phyloP scores from a whole-genome alignment of 768 basidiomycete species.

The Cystobasidium onofrii region DNA sequence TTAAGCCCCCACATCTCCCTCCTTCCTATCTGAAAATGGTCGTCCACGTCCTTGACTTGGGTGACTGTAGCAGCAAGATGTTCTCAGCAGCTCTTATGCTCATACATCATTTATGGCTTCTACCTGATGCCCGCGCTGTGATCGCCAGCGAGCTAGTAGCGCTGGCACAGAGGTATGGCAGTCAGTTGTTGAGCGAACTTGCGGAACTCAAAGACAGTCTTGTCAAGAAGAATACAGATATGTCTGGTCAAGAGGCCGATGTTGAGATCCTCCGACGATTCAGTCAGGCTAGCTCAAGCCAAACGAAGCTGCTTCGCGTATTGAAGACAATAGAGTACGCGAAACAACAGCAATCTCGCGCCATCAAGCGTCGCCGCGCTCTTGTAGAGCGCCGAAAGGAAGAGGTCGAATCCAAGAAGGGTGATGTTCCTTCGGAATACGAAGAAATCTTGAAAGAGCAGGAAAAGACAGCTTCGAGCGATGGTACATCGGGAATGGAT shows the following conservation, averaged over 20 bases:
- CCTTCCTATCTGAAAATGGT: constrained; percentile 76
- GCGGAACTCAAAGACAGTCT: constrained; percentile 47
- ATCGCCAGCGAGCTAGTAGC: constrained; percentile 77
- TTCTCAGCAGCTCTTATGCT: constrained; percentile 86
- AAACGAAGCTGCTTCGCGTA: constrained; percentile 91
- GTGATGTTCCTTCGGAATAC: not conserved
- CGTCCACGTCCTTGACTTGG: constrained; percentile 92
- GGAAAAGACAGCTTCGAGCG: not conserved
- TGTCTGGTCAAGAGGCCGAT: constrained; percentile 52
- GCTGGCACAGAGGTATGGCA: constrained; percentile 81
- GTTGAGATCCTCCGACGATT: constrained; percentile 71
- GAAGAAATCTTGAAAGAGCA: not conserved
- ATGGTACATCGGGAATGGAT: constrained; percentile 15
- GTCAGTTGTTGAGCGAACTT: constrained; percentile 64
- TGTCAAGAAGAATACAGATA: not conserved
- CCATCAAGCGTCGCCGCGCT: not conserved
- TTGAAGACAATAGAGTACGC: constrained; percentile 89
- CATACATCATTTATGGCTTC: constrained; percentile 82
- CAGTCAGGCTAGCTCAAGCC: constrained; percentile 83
- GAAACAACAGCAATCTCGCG: constrained; percentile 16
- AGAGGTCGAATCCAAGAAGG: not conserved
- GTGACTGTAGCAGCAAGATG: constrained; percentile 92
- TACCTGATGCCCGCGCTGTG: constrained; percentile 78
- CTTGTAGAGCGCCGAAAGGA: not conserved
- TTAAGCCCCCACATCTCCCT: constrained; percentile 75